Evolutionary conservation across 2,329 filamentous ascomycete genomes (phyloP).

Genomic region (Cytospora paraplurivora): DNA sequence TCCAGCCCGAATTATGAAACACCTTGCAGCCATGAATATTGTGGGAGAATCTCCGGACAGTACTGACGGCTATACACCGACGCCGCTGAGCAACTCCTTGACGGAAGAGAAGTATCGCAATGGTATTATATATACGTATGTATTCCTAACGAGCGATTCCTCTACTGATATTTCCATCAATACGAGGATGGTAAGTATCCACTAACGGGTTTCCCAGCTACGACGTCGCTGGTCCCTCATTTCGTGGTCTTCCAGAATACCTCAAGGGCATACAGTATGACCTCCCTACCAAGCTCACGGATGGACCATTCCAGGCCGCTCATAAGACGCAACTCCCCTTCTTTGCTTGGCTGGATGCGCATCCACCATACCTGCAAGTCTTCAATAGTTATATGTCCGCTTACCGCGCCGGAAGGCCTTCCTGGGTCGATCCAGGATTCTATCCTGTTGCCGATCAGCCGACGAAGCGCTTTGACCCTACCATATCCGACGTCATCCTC

Average conservation of each 20-base stretch:
- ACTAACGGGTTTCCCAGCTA: constrained; percentile 36
- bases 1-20: constrained; percentile 38
- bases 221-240: constrained; percentile 39
- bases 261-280: constrained; percentile 38
- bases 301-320: constrained; percentile 40
- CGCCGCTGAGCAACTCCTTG: constrained; percentile 38
- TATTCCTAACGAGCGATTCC: background rate
- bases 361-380: constrained; percentile 38
- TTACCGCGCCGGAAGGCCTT: constrained; percentile 41
- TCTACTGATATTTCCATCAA: background rate
- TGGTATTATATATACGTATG: constrained; percentile 36
- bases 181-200: background rate
- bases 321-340: constrained; percentile 40
- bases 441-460: constrained; percentile 23
- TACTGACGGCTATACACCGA: constrained; percentile 35
- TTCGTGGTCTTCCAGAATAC: constrained; percentile 39
- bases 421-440: constrained; percentile 41
- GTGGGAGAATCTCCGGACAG: constrained; percentile 32
- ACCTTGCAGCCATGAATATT: constrained; percentile 43
- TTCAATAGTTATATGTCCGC: constrained; percentile 43
- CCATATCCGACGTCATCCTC: constrained; percentile 3
- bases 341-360: constrained; percentile 42
- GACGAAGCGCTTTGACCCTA: constrained; percentile 4
- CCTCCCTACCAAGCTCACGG: constrained; percentile 32
- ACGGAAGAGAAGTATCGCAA: constrained; percentile 40